Base-by-base conservation (phyloP, 441 rosid genomes). In the Kokia cookei region DNA sequence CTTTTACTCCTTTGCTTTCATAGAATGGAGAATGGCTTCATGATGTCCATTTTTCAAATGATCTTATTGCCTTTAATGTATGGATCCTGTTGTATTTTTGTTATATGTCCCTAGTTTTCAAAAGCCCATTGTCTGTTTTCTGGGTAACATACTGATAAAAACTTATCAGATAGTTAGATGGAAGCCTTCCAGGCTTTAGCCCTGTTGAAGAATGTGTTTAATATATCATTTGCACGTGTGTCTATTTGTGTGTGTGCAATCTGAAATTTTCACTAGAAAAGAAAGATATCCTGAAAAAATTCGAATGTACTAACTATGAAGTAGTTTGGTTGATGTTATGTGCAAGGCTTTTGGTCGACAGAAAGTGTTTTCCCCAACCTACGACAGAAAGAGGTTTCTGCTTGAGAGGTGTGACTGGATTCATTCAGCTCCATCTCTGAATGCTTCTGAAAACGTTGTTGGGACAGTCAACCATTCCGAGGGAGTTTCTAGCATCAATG, bases 331-430 rank as follows among this genome's bases (percentile, higher is more conserved):
- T 84, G 72, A 79, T 86, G 76, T 74, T 74, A 35, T 85, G 76
- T 82, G 88, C 94, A 92, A 92, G 94, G 92, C 82, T 82, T 76
- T 86, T 81, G 82, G 76, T 66, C 75, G 61, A 67, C 77, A 67
- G 73, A 68, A 76, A 74, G 37, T 45, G 60, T 35, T 69, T 71
- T 47, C 24, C 73, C 63, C 82, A 58, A 29, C 42, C 7, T 48
- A 69, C 70, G 64, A 62, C 65, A 42, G 8, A 58, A 61, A 64
- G 37, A 73, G 79, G 37, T 69, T 67, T 74, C 61, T 73, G n/a
- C 53, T 72, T 12, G 58, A n/a, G 75, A 82, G 91, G 68, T 72
- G 55, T 32, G 69, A 51, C 4, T 85, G 87, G 86, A 79, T 86
- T 71, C 94, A 86, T 77, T 84, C 87, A 10, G 73, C 76, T 71